Evolutionary conservation across 306 rosid genomes (phyloP), one percentile per base, ranked within the genome.

Genomic region (Aeschynomene evenia): DNA sequence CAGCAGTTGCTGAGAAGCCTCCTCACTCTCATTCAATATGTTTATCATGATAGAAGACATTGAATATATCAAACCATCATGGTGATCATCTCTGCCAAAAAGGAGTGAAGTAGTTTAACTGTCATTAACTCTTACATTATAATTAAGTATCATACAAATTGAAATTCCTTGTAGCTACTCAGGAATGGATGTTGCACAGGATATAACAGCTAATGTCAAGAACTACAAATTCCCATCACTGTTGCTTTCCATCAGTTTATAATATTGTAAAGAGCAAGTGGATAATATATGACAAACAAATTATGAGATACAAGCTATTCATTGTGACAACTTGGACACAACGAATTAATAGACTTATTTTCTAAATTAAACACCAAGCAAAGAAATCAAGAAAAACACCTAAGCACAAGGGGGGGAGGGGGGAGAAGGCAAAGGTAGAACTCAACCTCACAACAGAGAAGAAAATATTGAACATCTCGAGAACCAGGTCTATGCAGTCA

Each of bases 361-460:
- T 37, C 26, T 23, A 76, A 76, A 42, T 14, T 49, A 26, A 55
- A 76, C 39, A 36, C 43, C 54, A 29, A 48, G 29, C 34, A 24
- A 15, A 39, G 10, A 39, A 62, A 62, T 49, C 28, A 9, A 63
- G 46, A 16, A 61, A 48, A 68, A 68, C 37, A 54, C 29, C 61
- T 14, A 61, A 60, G 59, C 26, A 74, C 31, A 48, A 42, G 31
- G 50, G 78, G 33, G 43, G 78, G 50, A 80, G 33, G 43, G 78
- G 56, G 12, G 55, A 63, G 62, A 62, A 50, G n/a, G 24, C 56
- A 74, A 28, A 57, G 55, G 33, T 56, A 64, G 50, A 77, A 66
- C 53, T 26, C 63, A 52, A 91, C 99, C 99, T 91, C 75, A 81
- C 88, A 78, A 80, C 85, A n/a, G 89, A 81, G 84, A 94, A 94